These are phyloP conservation scores for Golovinomyces cichoracearum DNA, from an alignment of 2,329 filamentous ascomycete species.

Conservation along the genomic window DNA sequence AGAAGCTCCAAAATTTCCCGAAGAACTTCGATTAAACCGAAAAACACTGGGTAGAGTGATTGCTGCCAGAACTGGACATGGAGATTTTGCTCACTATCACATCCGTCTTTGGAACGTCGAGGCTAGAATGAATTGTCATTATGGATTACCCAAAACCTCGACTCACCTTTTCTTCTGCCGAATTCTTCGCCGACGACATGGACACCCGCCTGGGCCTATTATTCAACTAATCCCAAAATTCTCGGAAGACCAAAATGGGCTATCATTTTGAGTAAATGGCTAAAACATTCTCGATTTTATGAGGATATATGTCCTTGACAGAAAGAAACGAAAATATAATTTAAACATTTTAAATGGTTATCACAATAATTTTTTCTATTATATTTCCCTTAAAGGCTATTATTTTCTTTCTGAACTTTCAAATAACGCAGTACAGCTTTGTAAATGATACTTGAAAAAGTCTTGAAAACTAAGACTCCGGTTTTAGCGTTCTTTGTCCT, in stretches of 20 bases:
- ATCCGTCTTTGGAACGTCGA: neutral
- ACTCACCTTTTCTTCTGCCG: neutral
- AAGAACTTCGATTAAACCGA: neutral
- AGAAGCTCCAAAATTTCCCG: neutral
- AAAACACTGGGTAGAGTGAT: neutral
- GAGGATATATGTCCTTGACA: neutral
- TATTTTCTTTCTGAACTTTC: neutral
- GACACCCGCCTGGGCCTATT: neutral
- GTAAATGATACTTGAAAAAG: neutral
- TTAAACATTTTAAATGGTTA: neutral
- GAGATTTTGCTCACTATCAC: neutral
- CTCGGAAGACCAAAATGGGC: neutral
- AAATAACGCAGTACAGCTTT: neutral
- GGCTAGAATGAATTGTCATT: neutral
- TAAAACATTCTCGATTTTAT: neutral
- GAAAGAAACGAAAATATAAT: neutral
- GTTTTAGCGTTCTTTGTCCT: neutral
- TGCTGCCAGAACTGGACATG: neutral
- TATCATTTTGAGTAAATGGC: neutral
- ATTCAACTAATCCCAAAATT: neutral
- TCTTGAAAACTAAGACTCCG: neutral
- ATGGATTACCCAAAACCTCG: neutral
- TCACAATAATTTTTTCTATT: neutral
- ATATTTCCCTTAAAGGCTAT: neutral
- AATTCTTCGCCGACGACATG: neutral